phyloP scores from a whole-genome alignment of 306 rosid species.

The Malus sieversii region DNA sequence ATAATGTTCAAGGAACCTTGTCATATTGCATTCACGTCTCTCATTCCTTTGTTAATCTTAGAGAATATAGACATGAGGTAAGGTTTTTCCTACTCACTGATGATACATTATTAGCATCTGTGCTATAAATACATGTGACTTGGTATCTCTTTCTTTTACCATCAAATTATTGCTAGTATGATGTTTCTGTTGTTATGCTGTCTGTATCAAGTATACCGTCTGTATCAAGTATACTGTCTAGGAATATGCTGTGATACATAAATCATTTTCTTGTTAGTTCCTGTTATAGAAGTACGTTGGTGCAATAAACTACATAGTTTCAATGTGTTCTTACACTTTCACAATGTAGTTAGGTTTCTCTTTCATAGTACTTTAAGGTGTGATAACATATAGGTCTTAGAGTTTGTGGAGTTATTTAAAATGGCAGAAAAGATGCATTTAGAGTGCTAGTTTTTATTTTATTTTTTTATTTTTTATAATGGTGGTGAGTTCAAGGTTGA shows the following conservation, averaged over 20 bases:
- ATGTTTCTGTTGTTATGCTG: too few species aligned
- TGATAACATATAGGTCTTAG: neutral
- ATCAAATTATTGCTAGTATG: neutral
- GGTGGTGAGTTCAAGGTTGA: neutral
- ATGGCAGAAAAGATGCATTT: neutral
- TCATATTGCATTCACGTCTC: slow-evolving; percentile 87
- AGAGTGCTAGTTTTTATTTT: neutral
- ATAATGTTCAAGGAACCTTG: slow-evolving; percentile 79
- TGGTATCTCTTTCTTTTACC: neutral
- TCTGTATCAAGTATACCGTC: neutral
- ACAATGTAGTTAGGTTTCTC: neutral
- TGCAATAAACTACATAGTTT: neutral
- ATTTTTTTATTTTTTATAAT: neutral
- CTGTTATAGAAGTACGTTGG: neutral
- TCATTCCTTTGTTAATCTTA: slow-evolving; percentile 80
- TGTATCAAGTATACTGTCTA: neutral
- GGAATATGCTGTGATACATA: neutral
- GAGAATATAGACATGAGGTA: slow-evolving; percentile 95
- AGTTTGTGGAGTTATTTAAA: neutral
- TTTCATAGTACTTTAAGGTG: neutral
- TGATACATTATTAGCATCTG: too few species aligned
- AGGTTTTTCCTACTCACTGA: neutral
- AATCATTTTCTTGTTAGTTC: neutral
- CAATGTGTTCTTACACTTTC: neutral
- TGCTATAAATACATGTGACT: too few species aligned